Evolutionary conservation across 805 yeast genomes (phyloP), one percentile per base, ranked within the genome.

Genomic region (Kazachstania psychrophila): DNA sequence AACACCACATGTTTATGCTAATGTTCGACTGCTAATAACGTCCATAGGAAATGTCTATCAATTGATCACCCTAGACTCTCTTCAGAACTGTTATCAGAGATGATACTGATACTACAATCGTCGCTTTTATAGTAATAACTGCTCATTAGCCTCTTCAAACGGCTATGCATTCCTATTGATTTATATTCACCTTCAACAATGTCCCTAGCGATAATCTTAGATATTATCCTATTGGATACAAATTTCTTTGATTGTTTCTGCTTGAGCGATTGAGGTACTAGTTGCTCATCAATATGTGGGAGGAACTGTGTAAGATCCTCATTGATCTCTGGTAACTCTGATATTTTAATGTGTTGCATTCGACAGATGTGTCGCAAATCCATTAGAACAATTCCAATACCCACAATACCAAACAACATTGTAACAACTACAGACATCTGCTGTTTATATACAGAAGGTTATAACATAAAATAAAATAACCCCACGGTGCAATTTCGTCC

Each of bases 311-410:
- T 10, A 4, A 34, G 20, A 23, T 34, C 16, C 17, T 34, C 31
- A 6, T 29, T n/a, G 4, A 22, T 19, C 12, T 34, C 33, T n/a
- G 37, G 37, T 18, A 34, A 12, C 2, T 20, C 26, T 5, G 37
- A 34, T 17, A 34, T 5, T 18, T 34, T 34, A 14, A 34, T 24
- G 23, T 19, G 11, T 16, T 30, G 17, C 37, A 34, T 28, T 27
- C 14, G 20, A 22, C 9, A 7, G 7, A 22, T 7, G 10, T 22
- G 10, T 8, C 23, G 23, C 10, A 8, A 7, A 10, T 22, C 10
- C 9, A 22, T 22, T 8, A 22, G 23, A 8, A 8, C 23, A 22
- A 22, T 22, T 22, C 9, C 7, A 10, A n/a, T n/a, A n/a, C n/a
- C n/a, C n/a, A n/a, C n/a, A n/a, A n/a, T n/a, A n/a, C n/a, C n/a